These are phyloP conservation scores for Alternaria brassicae DNA, from an alignment of 2,329 filamentous ascomycete species.

Conservation along the genomic window DNA sequence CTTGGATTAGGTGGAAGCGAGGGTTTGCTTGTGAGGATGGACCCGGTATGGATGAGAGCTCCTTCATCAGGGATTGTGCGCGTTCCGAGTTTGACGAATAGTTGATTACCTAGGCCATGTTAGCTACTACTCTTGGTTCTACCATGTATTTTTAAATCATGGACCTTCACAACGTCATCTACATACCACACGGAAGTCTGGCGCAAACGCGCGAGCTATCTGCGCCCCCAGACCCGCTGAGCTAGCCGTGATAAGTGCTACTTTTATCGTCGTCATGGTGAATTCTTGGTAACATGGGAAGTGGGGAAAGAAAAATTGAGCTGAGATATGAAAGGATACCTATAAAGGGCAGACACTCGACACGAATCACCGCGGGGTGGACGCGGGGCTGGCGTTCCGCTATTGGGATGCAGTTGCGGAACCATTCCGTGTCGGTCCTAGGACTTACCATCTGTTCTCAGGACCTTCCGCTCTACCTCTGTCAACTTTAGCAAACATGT, in stretches of 20 bases:
- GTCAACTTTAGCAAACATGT: too few relatives aligned
- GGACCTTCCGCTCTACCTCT: background rate
- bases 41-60: conserved; percentile 50
- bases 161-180: background rate
- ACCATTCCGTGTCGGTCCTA: conserved; percentile 4
- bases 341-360: background rate
- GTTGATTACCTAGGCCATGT: conserved; percentile 52
- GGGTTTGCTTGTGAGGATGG: conserved; percentile 38
- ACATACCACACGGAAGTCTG: conserved; percentile 56
- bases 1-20: conserved; percentile 55
- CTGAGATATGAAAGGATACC: background rate
- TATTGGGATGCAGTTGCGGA: conserved; percentile 3
- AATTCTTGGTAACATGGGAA: background rate
- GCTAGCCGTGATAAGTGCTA: conserved; percentile 58
- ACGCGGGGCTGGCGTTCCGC: conserved; percentile 9
- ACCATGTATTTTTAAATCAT: too few relatives aligned
- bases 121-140: background rate
- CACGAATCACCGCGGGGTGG: conserved; percentile 1
- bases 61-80: conserved; percentile 51
- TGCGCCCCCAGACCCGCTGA: conserved; percentile 59
- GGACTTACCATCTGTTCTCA: background rate
- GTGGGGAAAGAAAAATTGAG: background rate
- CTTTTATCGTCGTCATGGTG: conserved; percentile 51
- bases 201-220: conserved; percentile 55
- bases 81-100: conserved; percentile 55